A percentile compares a stretch with the other conserved stretches of the same genome.
Evolutionary conservation across 164 flowering plant genomes (phyloP).

Genomic region (Taxillus chinensis): DNA sequence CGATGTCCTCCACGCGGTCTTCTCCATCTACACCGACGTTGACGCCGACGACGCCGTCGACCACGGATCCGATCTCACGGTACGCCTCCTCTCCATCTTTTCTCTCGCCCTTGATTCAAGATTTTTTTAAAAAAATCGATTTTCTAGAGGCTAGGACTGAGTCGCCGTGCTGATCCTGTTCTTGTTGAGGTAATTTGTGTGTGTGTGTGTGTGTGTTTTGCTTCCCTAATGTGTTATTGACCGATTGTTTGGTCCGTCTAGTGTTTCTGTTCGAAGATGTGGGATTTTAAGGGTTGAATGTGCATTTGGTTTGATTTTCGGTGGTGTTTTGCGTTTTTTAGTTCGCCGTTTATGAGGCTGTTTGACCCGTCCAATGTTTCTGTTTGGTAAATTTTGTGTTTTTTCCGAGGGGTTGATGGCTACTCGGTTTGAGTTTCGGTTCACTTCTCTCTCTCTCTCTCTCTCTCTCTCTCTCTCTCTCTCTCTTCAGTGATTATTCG

Average conservation of each 20-base stretch:
- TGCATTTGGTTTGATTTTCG: not conserved
- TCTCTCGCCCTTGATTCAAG: not conserved
- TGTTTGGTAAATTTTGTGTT: not conserved
- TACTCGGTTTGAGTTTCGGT: not conserved
- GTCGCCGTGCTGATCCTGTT: not conserved
- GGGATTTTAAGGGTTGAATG: not conserved
- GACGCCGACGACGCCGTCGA: slow-evolving; percentile 6
- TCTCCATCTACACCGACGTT: slow-evolving; percentile 39
- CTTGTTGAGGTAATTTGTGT: not conserved
- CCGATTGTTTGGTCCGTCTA: not conserved
- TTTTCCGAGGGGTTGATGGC: not conserved
- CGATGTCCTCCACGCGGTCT: slow-evolving; percentile 45
- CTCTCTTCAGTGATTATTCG: too few relatives aligned
- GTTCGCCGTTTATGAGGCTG: too few relatives aligned
- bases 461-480: too few relatives aligned
- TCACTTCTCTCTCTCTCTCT: too few relatives aligned
- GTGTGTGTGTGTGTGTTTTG: too few relatives aligned
- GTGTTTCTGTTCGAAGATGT: not conserved
- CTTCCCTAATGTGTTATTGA: not conserved
- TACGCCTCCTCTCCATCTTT: not conserved
- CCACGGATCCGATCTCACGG: not conserved
- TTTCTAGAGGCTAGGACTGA: not conserved
- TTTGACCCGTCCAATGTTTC: not conserved
- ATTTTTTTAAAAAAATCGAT: too few relatives aligned
- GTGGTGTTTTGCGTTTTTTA: too few relatives aligned